These are phyloP conservation scores for Fusarium pininemorale DNA, from an alignment of 2,329 filamentous ascomycete genomes.

Conservation along the genomic window DNA sequence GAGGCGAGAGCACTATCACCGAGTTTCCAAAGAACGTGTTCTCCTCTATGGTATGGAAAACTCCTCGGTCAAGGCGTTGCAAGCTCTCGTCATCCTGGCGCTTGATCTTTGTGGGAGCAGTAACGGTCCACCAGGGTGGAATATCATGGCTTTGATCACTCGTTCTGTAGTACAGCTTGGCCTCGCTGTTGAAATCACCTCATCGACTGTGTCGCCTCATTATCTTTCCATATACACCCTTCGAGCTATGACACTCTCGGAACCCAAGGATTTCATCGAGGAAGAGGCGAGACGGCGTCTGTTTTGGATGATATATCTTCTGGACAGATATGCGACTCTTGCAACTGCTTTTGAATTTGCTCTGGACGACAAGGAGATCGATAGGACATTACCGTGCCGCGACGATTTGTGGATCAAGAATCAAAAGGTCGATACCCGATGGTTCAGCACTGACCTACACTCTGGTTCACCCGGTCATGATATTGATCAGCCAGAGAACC, in stretches of 20 bases:
- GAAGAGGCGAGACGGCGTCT: slow-evolving; percentile 85
- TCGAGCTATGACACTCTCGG: slow-evolving; percentile 83
- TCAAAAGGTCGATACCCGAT: slow-evolving; percentile 82
- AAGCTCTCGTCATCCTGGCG: slow-evolving; percentile 87
- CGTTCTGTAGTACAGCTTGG: slow-evolving; percentile 89
- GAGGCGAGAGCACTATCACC: slow-evolving; percentile 78
- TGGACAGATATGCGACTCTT: slow-evolving; percentile 90
- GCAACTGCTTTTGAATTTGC: slow-evolving; percentile 93
- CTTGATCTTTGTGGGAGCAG: slow-evolving; percentile 86
- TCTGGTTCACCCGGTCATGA: slow-evolving; percentile 65
- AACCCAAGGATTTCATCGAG: slow-evolving; percentile 86
- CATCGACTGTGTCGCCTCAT: slow-evolving; percentile 78
- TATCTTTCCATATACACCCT: slow-evolving; percentile 90
- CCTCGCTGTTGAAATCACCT: slow-evolving; percentile 83
- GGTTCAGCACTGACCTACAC: slow-evolving; percentile 70
- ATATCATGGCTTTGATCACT: slow-evolving; percentile 87
- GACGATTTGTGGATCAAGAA: slow-evolving; percentile 89
- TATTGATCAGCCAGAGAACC: slow-evolving; percentile 77
- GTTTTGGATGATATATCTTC: slow-evolving; percentile 94
- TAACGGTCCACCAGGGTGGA: slow-evolving; percentile 92
- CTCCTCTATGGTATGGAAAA: slow-evolving; percentile 89
- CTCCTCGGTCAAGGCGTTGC: slow-evolving; percentile 86
- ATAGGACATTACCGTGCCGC: slow-evolving; percentile 84
- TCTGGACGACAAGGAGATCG: slow-evolving; percentile 87
- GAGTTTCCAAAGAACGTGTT: slow-evolving; percentile 84